A percentile compares a stretch with the other conserved stretches of the same genome.
These are phyloP conservation scores for Casuarina equisetifolia DNA, from an alignment of 306 rosid species.

Conservation along the genomic window DNA sequence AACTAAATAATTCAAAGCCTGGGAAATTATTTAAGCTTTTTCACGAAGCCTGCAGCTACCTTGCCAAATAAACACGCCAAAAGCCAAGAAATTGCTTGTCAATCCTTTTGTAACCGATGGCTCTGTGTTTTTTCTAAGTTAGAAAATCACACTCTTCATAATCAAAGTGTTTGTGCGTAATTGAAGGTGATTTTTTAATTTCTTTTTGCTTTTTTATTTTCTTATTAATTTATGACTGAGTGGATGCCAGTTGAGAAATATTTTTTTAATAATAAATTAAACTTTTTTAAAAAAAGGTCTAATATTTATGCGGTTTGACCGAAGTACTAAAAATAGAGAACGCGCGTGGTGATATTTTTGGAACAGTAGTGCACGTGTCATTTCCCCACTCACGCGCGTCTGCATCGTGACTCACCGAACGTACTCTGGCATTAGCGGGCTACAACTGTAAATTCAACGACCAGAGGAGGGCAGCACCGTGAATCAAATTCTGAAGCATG, in stretches of 20 bases:
- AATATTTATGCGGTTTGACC: too few relatives aligned
- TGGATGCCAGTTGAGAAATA: too few relatives aligned
- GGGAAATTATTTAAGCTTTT: background rate
- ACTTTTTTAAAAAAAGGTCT: too few relatives aligned
- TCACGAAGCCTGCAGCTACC: background rate
- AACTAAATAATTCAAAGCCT: background rate
- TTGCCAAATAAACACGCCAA: background rate
- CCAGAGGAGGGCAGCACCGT: background rate
- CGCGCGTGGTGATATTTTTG: background rate
- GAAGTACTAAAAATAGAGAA: too few relatives aligned
- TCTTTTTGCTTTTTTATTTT: too few relatives aligned
- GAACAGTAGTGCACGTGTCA: too few relatives aligned
- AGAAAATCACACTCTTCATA: background rate
- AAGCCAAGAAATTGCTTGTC: background rate
- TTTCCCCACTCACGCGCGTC: background rate
- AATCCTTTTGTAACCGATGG: background rate
- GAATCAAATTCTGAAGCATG: background rate
- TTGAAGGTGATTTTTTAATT: background rate
- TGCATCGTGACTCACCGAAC: background rate
- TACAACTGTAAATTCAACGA: background rate
- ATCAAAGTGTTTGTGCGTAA: background rate
- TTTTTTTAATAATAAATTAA: too few relatives aligned
- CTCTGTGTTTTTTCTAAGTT: background rate
- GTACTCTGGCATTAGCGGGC: background rate
- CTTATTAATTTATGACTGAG: too few relatives aligned